Evolutionary conservation across 2,329 filamentous ascomycete genomes (phyloP), one percentile per base, ranked within the genome.

Genomic region (Fusarium marasasianum): DNA sequence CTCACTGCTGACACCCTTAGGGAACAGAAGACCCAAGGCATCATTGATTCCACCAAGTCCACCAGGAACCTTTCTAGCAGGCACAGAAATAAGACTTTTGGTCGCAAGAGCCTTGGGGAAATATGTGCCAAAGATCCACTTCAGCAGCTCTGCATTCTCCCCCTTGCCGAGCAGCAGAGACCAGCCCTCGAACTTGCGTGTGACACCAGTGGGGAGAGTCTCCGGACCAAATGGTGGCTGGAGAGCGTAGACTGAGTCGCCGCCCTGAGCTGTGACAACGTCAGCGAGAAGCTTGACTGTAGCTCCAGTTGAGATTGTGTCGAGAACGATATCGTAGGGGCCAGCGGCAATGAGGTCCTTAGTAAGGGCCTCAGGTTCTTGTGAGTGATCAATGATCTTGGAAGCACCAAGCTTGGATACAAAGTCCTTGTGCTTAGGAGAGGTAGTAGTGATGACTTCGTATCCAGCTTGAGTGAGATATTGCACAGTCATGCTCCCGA

Each of bases 401-500:
- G 51, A 60, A 1, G 73, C 73, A 6, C 72, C 72, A 5, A 75
- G 73, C 8, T 38, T 37, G 9, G 69, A 67, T 1, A 73, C 69
- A 33, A 75, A 75, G 18, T 54, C 58, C 35, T 56, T 59, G 31
- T 75, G 72, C 26, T 50, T 72, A n/a, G 73, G 72, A 1, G 73
- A 75, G 7, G 70, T 71, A 17, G 73, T 75, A 3, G 72, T 75
- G 45, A 75, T 45, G 7, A 73, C 66, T 22, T 75, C 59, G 14
- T 71, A 75, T n/a, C 73, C 73, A 37, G 72, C 59, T 45, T 75
- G 73, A 18, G 43, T 68, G 8, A 75, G 66, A 26, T 75, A 75
- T 12, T 75, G 73, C 1, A 73, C 47, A 20, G 72, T 48, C 18
- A 75, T 53, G 14, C 73, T 75, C 1, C 73, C 73, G 13, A 75